Percentiles rank a stretch among this genome's conserved stretches.
Conservation (phyloP, 768 basidiomycete genomes). For the Candolleomyces aberdarensis region DNA sequence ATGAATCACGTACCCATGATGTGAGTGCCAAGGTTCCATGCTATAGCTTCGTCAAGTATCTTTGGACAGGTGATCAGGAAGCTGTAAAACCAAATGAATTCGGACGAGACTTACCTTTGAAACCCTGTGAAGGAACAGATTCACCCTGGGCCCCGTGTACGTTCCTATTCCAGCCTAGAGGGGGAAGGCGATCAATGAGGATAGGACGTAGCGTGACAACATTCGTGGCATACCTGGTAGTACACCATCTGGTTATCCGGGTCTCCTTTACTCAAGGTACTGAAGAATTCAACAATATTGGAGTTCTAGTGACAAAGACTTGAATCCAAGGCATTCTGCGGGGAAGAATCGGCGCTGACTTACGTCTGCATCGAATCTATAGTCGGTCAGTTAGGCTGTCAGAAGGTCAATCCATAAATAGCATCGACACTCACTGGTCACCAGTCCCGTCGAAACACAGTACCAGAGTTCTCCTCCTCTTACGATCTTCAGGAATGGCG, state of each 20-base stretch:
- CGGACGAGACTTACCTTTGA: constrained; percentile 30
- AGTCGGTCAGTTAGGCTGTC: not conserved
- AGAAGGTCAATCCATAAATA: not conserved
- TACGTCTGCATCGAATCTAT: constrained; percentile 20
- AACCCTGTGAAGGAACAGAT: constrained; percentile 39
- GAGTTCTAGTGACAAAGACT: constrained; percentile 28
- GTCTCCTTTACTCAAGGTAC: constrained; percentile 33
- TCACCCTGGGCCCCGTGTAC: constrained; percentile 42
- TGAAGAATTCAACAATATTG: constrained; percentile 37
- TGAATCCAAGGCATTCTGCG: not conserved
- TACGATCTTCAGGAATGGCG: constrained; percentile 13
- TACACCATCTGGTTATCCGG: constrained; percentile 32
- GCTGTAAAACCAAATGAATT: not conserved
- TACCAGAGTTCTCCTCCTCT: constrained; percentile 33
- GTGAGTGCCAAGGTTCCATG: constrained; percentile 50
- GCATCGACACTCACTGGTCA: constrained; percentile 34
- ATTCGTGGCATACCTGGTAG: constrained; percentile 25
- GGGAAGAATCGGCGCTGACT: not conserved
- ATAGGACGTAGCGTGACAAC: too few relatives aligned
- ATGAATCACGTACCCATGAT: constrained; percentile 37
- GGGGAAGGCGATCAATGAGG: too few relatives aligned
- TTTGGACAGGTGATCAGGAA: not conserved
- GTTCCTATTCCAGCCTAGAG: constrained; percentile 53
- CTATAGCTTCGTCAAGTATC: constrained; percentile 42
- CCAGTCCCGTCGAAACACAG: constrained; percentile 60